Evolutionary conservation across 495 filamentous ascomycete genomes (phyloP).

Genomic region (Massariosphaeria phaeospora): DNA sequence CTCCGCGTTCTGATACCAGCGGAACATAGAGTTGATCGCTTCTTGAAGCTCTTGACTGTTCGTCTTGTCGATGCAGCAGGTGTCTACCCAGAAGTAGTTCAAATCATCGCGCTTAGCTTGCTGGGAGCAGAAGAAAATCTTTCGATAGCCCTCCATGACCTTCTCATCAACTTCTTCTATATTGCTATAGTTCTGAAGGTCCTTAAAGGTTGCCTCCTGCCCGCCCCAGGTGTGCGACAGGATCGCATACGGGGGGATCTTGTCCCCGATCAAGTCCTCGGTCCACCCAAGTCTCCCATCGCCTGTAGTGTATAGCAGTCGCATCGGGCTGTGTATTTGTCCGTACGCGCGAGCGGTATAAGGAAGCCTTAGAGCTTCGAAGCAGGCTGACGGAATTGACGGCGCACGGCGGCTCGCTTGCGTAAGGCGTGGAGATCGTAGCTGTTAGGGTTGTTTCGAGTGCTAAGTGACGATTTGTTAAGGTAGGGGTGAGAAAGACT

Average conservation of each 20-base stretch:
- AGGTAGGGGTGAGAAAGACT: not conserved
- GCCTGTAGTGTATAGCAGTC: not conserved
- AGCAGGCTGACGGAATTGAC: not conserved
- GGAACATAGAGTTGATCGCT: slow-evolving; percentile 5
- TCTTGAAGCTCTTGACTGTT: slow-evolving; percentile 14
- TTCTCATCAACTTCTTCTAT: not conserved
- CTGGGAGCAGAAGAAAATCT: slow-evolving; percentile 1
- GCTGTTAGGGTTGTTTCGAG: not conserved
- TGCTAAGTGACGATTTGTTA: not conserved
- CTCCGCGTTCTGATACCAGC: not conserved
- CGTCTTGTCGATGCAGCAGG: slow-evolving; percentile 29
- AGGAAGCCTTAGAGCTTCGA: not conserved
- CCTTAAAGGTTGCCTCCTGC: slow-evolving; percentile 2
- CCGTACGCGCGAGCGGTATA: not conserved
- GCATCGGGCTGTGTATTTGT: not conserved
- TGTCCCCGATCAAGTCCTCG: not conserved
- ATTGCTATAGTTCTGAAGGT: too few relatives aligned
- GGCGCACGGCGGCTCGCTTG: not conserved
- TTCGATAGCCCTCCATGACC: not conserved
- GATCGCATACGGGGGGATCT: not conserved
- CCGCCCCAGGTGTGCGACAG: slow-evolving; percentile 14
- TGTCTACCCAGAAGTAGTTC: slow-evolving; percentile 15
- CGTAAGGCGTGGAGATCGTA: not conserved
- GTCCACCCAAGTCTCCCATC: slow-evolving; percentile 3
- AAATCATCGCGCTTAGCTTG: not conserved